Conservation (phyloP, 73 alveolate genomes). For the Symbiodinium pilosum region DNA sequence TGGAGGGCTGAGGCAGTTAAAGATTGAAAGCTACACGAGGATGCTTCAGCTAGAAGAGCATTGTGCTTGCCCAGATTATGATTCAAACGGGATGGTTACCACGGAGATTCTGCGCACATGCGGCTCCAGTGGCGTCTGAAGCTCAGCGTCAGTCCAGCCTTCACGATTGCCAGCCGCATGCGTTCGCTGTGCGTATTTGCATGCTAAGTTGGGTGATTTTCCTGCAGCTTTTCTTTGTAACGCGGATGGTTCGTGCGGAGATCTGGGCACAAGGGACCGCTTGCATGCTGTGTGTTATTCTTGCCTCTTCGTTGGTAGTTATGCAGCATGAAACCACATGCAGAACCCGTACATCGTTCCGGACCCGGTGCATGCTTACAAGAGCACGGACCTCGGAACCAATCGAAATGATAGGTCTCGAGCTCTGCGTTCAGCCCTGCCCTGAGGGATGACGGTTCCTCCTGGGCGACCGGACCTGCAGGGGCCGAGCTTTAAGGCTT, state of each 20-base stretch:
- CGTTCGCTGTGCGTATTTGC: not conserved
- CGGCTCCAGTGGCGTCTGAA: slow-evolving; percentile 26
- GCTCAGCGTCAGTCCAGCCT: not conserved
- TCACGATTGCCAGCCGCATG: not conserved
- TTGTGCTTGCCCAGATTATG: slow-evolving; percentile 7
- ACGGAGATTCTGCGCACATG: slow-evolving; percentile 34
- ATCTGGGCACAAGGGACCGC: slow-evolving; percentile 20
- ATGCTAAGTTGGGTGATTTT: slow-evolving; percentile 54
- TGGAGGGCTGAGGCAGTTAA: not conserved
- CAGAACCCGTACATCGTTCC: slow-evolving; percentile 66
- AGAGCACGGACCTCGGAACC: not conserved
- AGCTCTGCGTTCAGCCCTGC: no score
- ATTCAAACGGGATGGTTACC: slow-evolving; percentile 25
- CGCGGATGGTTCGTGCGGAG: slow-evolving; percentile 31
- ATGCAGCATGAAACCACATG: not conserved
- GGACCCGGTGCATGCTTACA: slow-evolving; percentile 14
- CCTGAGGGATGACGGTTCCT: slow-evolving; percentile 50
- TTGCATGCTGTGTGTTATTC: not conserved
- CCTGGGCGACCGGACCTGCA: slow-evolving; percentile 50
- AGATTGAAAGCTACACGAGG: not conserved
- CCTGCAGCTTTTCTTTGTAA: slow-evolving; percentile 48
- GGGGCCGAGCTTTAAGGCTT: slow-evolving; percentile 53
- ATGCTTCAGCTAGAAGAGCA: not conserved
- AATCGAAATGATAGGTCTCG: not conserved
- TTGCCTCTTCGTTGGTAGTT: not conserved